phyloP scores from a whole-genome alignment of 768 basidiomycete genomes.

The Leccinellum rugosiceps region DNA sequence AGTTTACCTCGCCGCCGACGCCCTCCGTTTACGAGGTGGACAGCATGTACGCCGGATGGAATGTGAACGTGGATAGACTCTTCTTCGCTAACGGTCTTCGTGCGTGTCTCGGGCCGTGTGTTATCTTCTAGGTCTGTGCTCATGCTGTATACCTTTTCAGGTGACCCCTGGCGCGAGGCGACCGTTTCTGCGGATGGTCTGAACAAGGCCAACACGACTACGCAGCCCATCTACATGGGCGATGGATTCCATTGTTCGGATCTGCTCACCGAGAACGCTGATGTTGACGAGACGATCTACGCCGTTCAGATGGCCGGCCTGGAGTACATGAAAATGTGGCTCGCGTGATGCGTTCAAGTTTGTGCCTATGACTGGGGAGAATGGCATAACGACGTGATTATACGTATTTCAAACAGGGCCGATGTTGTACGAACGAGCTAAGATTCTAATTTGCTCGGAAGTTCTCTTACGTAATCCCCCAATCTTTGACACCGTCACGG shows the following conservation, averaged over 20 bases:
- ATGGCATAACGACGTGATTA: background rate
- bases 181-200: slow-evolving; percentile 60
- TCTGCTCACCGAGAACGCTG: background rate
- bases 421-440: no score
- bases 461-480: no score
- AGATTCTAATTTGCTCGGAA: no score
- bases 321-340: background rate
- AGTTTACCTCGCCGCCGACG: background rate
- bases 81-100: background rate
- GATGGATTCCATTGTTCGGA: background rate
- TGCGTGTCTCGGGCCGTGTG: background rate
- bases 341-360: background rate
- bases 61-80: background rate
- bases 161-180: slow-evolving; percentile 71
- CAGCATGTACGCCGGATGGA: background rate
- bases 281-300: background rate
- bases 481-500: no score
- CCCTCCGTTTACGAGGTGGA: background rate
- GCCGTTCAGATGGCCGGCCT: background rate
- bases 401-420: background rate
- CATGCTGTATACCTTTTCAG: slow-evolving; percentile 30
- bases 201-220: slow-evolving; percentile 20
- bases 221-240: background rate
- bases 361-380: background rate
- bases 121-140: background rate